Evolutionary conservation across 2,329 filamentous ascomycete genomes (phyloP), one percentile per base, ranked within the genome.

Genomic region (Fusarium incarnatum): DNA sequence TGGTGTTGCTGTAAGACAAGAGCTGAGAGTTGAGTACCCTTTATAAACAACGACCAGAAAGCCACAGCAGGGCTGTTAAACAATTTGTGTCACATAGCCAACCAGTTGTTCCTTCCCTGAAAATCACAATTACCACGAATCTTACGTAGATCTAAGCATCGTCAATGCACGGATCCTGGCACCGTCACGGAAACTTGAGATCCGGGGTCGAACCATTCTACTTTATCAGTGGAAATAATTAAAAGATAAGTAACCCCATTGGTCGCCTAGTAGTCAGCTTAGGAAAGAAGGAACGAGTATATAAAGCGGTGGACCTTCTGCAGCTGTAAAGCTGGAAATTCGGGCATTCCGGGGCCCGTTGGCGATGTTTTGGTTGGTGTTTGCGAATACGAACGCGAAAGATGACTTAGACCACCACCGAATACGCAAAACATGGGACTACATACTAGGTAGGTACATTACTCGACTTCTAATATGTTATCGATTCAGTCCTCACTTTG

Each of bases 131-230:
- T 37, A 45, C 48, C 56, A 30, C 28, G 22, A 40, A 45, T 56
- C 25, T 32, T 16, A 56, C 20, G n/a, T 55, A 37, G 34, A 37
- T 37, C 34, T 37, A 37, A 37, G 34, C 20, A 28, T 16, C 40
- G 15, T 20, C 40, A 66, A 56, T 28, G 28, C 62, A 32, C 60
- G 22, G 22, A 52, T n/a, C 58, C 64, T 71, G 54, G 63, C 67
- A 52, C 32, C 15, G 23, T 57, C 72, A 37, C 18, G 64, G 72
- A 61, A 71, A 48, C 23, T 56, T 34, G 18, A 74, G 64, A 67
- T 72, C 72, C 72, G 72, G 32, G 27, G 45, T 74, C 70, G 60
- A 58, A 67, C 59, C 53, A 73, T 64, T 28, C 6, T 41, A 27
- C 45, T 44, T 41, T 8, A 32, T 40, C 32, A 55, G 37, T 30